Percentiles rank a stretch among this genome's conserved stretches.
Evolutionary conservation across 2,329 filamentous ascomycete species (phyloP).

Genomic region (Pseudogymnoascus sp.): DNA sequence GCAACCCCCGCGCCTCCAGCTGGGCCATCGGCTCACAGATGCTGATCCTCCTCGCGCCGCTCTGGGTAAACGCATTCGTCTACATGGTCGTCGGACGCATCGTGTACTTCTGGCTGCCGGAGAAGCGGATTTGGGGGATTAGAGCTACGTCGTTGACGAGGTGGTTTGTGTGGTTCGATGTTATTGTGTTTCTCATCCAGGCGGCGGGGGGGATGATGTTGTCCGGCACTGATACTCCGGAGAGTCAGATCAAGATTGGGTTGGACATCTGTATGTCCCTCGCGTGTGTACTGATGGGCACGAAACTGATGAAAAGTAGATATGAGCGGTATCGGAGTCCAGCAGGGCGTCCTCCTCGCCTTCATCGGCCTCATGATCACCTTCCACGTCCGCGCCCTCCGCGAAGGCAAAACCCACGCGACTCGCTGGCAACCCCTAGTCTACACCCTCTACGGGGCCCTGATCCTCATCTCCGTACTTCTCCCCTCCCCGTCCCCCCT

Average conservation of each 20-base stretch:
- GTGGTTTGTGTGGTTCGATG: conserved; percentile 39
- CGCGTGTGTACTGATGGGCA: neutral
- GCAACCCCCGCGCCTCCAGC: conserved; percentile 29
- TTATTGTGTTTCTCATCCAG: conserved; percentile 40
- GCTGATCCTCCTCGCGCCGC: conserved; percentile 32
- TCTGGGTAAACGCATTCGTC: conserved; percentile 28
- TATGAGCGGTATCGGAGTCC: conserved; percentile 33
- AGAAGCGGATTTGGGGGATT: conserved; percentile 28
- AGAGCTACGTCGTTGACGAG: conserved; percentile 32
- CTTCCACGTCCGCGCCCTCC: conserved; percentile 24
- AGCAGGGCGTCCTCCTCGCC: conserved; percentile 30
- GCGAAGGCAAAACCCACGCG: conserved; percentile 14
- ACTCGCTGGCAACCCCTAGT: neutral
- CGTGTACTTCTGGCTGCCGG: conserved; percentile 30
- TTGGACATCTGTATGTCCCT: neutral
- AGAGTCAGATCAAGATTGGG: neutral
- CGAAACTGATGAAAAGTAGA: conserved; percentile 20
- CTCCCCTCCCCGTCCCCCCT: neutral
- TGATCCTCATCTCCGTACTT: neutral
- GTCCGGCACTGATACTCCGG: conserved; percentile 20
- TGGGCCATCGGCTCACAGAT: conserved; percentile 31
- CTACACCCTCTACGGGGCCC: neutral
- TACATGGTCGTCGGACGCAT: conserved; percentile 29
- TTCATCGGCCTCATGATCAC: conserved; percentile 26
- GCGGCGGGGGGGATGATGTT: conserved; percentile 32